Conservation (phyloP, 371 early-diverging fungal species). For the Mucor irregularis region DNA sequence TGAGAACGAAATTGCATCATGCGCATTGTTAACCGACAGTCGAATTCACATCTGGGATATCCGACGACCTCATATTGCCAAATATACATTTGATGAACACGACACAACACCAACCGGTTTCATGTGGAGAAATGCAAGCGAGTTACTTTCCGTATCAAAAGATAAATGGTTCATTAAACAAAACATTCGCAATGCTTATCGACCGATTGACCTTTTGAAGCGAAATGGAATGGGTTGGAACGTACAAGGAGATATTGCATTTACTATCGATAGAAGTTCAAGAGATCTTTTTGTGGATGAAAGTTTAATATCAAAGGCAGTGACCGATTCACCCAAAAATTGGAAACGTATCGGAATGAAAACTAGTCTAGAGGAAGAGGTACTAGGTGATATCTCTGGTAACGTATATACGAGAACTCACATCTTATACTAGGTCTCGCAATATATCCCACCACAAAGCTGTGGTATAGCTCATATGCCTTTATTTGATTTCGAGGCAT, state of each 20-base stretch:
- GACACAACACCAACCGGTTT: conserved; percentile 73
- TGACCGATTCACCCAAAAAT: conserved; percentile 24
- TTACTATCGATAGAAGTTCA: conserved; percentile 54
- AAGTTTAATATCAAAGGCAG: conserved; percentile 20
- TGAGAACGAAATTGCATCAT: conserved; percentile 74
- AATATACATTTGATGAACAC: conserved; percentile 72
- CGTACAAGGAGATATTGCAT: conserved; percentile 69
- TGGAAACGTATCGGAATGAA: conserved; percentile 25
- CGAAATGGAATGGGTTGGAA: conserved; percentile 70
- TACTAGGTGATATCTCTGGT: neutral
- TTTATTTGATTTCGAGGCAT: conserved; percentile 68
- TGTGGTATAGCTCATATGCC: conserved; percentile 67
- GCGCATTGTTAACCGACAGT: conserved; percentile 66
- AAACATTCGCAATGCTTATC: conserved; percentile 50
- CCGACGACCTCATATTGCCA: conserved; percentile 71
- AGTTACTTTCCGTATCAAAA: conserved; percentile 76
- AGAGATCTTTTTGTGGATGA: conserved; percentile 47
- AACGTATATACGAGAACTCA: too few species aligned
- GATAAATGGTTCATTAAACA: conserved; percentile 72
- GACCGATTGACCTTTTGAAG: conserved; percentile 47
- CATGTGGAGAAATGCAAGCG: conserved; percentile 67
- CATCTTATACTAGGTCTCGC: conserved; percentile 17
- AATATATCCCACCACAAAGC: conserved; percentile 54
- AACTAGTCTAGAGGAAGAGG: conserved; percentile 32
- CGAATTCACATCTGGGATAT: conserved; percentile 81